These are phyloP conservation scores for Eucalyptus sp. DNA, from an alignment of 345 rosid genomes.

Conservation along the genomic window DNA sequence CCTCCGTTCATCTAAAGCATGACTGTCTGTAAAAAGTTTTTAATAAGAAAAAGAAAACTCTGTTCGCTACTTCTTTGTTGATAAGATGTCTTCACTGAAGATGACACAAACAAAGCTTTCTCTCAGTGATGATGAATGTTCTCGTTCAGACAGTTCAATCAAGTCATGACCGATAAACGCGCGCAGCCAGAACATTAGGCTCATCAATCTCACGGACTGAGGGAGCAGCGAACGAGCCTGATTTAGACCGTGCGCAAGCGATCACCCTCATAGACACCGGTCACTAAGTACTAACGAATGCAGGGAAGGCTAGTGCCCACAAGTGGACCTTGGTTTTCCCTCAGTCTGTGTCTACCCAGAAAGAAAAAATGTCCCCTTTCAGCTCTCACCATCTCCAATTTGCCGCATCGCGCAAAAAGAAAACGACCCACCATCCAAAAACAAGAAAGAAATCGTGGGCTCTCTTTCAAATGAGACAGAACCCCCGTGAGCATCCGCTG, in stretches of 20 bases:
- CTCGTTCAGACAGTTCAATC: not conserved
- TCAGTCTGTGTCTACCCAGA: not conserved
- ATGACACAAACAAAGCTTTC: not conserved
- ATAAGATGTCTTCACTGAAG: not conserved
- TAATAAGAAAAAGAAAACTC: not conserved
- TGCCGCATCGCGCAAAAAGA: not conserved
- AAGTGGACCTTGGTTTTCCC: not conserved
- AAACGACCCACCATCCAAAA: not conserved
- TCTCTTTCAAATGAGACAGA: not conserved
- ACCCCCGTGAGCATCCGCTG: not conserved
- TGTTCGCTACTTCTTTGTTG: not conserved
- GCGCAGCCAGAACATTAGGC: not conserved
- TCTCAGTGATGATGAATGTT: not conserved
- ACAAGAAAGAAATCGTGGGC: not conserved
- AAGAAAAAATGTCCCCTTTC: not conserved
- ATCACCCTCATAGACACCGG: not conserved
- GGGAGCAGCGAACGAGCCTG: not conserved
- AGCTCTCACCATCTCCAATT: not conserved
- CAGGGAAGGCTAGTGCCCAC: not conserved
- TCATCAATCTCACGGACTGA: not conserved
- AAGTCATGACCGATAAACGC: not conserved
- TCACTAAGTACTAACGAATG: not conserved
- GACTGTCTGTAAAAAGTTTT: not conserved
- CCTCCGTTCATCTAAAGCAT: not conserved
- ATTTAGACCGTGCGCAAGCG: not conserved